Base-by-base conservation (phyloP, 2,329 filamentous ascomycete genomes). In the Aureobasidium zeae region DNA sequence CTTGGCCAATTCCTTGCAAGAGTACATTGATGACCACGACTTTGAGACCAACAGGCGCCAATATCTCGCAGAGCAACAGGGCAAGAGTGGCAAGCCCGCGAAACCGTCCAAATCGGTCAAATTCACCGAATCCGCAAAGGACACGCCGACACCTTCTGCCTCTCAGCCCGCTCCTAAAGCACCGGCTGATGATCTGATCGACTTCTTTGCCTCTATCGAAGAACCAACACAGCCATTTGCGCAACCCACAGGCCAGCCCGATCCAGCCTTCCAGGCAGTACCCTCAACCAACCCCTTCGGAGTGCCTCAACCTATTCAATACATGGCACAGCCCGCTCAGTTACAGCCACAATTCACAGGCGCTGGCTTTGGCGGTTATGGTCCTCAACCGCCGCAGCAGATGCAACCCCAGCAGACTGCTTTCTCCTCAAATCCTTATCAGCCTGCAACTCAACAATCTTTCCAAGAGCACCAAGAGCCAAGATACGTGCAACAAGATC, bases 171-270 rank as follows among this genome's bases (percentile, higher is more conserved):
- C 53, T 26, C 44, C 60, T 25, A 86, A 82, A 62, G 79, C 74
- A 2, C 78, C 80, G 20, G 79, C 76, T 53, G 78, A 81, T 20
- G 84, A 93, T 67, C 71, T 93, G 49, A 96, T 94, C 58, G 91
- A 89, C 67, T 95, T 94, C 64, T 94, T 94, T 61, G 89, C 82
- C 57, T 88, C 86, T 5, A 94, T 94, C 55, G 88, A 95, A 57
- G 79, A 86, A 58, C 87, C 88, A 51, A 86, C 91, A 60, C 84
- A 84, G 39, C 71, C 81, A 2, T 62, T 64, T 59, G 60, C 57
- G 22, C 62, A 63, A 34, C 30, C 44, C 1, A 76, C 85, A 71
- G 70, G 51, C n/a, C 54, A 56, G 48, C 53, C 53, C 19, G 48
- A 43, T 21, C 29, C 43, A 6, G 33, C 45, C 13, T 50, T 51